Percentiles rank a stretch among this genome's conserved stretches.
Conservation (phyloP, 192 early-diverging fungal species). For the Entomortierella lignicola region DNA sequence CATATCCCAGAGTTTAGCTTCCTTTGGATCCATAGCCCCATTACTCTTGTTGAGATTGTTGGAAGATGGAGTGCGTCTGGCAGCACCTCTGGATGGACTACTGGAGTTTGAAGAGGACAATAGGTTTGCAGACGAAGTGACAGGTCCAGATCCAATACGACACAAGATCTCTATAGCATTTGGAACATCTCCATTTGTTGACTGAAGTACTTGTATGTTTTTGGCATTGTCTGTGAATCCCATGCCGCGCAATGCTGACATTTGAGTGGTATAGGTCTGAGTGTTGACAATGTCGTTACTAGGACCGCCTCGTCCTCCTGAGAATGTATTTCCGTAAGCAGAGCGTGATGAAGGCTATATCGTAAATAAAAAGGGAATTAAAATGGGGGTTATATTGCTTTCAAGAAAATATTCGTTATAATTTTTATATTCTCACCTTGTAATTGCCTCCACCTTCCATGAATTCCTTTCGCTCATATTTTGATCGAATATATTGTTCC, state of each 20-base stretch:
- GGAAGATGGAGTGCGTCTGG: slow-evolving; percentile 12
- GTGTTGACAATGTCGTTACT: slow-evolving; percentile 33
- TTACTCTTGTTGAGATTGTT: slow-evolving; percentile 23
- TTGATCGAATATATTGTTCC: slow-evolving; percentile 91
- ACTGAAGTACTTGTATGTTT: slow-evolving; percentile 75
- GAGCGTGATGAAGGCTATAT: slow-evolving; percentile 26
- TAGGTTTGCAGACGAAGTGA: slow-evolving; percentile 27
- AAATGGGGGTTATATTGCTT: neutral
- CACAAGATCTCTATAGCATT: slow-evolving; percentile 78
- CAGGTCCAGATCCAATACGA: slow-evolving; percentile 56
- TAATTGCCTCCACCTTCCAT: slow-evolving; percentile 58
- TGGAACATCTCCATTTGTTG: slow-evolving; percentile 78
- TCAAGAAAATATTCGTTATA: too few species aligned
- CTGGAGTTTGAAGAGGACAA: slow-evolving; percentile 6
- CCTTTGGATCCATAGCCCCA: slow-evolving; percentile 63
- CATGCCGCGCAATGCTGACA: slow-evolving; percentile 70
- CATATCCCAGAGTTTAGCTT: slow-evolving; percentile 72
- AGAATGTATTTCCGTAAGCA: slow-evolving; percentile 49
- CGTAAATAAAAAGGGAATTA: neutral
- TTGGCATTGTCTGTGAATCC: slow-evolving; percentile 83
- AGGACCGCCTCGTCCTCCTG: slow-evolving; percentile 25
- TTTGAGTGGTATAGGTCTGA: slow-evolving; percentile 52
- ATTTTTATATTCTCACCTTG: slow-evolving; percentile 19
- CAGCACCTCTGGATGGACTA: neutral
- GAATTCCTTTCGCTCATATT: slow-evolving; percentile 85